phyloP scores from a whole-genome alignment of 805 yeast genomes.

The Wickerhamomyces canadensis region DNA sequence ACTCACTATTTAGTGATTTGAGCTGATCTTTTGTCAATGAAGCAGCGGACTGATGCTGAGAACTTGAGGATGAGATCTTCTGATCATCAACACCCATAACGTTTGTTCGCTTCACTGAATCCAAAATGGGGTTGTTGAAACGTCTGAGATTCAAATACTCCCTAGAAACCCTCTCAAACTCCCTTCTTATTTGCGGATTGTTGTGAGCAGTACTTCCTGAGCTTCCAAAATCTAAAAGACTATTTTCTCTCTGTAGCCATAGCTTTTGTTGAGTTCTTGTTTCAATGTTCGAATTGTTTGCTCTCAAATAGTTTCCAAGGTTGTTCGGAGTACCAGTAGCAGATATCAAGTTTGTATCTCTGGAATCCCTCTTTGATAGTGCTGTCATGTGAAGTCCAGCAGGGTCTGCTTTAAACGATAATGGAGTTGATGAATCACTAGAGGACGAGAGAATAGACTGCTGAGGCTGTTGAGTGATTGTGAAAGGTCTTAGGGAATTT shows the following conservation, averaged over 20 bases:
- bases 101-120: slow-evolving; percentile 50
- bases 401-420: slow-evolving; percentile 21
- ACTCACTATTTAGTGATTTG: slow-evolving; percentile 9
- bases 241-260: slow-evolving; percentile 78
- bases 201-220: slow-evolving; percentile 9
- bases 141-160: slow-evolving; percentile 69
- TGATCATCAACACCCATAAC: not conserved
- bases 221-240: slow-evolving; percentile 48
- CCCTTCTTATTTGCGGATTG: slow-evolving; percentile 58
- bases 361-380: slow-evolving; percentile 20
- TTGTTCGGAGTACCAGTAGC: slow-evolving; percentile 27
- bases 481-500: slow-evolving; percentile 23
- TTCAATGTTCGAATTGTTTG: slow-evolving; percentile 36
- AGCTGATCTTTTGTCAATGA: slow-evolving; percentile 1
- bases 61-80: not conserved
- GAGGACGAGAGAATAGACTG: slow-evolving; percentile 7
- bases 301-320: slow-evolving; percentile 36
- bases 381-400: slow-evolving; percentile 19
- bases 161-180: slow-evolving; percentile 70
- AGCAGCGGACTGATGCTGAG: not conserved
- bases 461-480: slow-evolving; percentile 5
- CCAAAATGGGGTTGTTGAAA: slow-evolving; percentile 63
- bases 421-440: slow-evolving; percentile 15
- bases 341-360: slow-evolving; percentile 1
- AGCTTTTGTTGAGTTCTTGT: slow-evolving; percentile 79